A percentile compares a stretch with the other conserved stretches of the same genome.
These are phyloP conservation scores for Boletus insuetus DNA, from an alignment of 768 basidiomycete genomes.

Conservation along the genomic window DNA sequence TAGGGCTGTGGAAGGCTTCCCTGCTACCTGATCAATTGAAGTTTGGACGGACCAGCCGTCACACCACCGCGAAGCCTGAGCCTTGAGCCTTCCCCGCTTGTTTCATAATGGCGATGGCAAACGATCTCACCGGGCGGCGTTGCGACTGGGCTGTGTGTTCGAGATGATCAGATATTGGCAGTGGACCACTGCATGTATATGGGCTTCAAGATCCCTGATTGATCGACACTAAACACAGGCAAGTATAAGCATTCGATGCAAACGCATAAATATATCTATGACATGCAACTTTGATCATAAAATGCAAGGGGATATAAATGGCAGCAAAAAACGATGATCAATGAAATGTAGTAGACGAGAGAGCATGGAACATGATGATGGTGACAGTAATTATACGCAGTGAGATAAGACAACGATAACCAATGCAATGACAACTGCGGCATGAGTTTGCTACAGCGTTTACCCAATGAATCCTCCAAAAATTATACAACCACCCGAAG, in stretches of 20 bases:
- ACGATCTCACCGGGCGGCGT: no score
- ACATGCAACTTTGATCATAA: background rate
- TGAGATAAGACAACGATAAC: background rate
- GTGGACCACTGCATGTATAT: no score
- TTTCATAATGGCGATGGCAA: no score
- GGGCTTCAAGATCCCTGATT: no score
- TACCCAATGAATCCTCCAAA: conserved; percentile 1
- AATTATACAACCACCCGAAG: background rate
- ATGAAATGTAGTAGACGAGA: background rate
- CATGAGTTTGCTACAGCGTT: background rate
- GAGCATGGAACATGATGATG: background rate
- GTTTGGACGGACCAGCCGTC: no score
- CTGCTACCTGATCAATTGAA: no score
- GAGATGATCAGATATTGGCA: no score
- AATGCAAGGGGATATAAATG: background rate
- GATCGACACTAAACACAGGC: background rate
- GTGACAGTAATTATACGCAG: background rate
- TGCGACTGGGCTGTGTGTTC: no score
- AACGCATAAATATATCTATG: background rate
- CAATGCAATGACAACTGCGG: background rate
- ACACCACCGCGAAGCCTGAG: no score
- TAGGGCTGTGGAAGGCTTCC: no score
- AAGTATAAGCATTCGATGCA: background rate
- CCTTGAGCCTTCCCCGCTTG: no score
- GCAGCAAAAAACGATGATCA: background rate